Evolutionary conservation across 441 rosid species (phyloP), one percentile per base, ranked within the genome.

Genomic region (Arabidopsis hybrid): DNA sequence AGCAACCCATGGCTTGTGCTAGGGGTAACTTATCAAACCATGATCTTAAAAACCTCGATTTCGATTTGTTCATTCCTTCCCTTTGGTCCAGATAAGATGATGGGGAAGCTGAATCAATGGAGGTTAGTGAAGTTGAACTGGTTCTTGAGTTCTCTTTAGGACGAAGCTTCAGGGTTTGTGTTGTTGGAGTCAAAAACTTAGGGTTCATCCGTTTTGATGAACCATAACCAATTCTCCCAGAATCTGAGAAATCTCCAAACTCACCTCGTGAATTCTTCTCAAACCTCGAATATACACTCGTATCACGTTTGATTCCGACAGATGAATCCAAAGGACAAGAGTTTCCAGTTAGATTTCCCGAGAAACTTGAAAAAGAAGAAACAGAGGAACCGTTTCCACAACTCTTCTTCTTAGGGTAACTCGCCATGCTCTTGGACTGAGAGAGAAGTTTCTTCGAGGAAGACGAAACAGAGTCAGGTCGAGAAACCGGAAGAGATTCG

Each of bases 401-500:
- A 16, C 5, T 8, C 29, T 59, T 74, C 49, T 52, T 58, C 8
- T 5, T 70, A n/a, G 65, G 17, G 53, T 42, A 17, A 47, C 45
- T 39, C 16, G 35, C 34, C 40, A 76, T 71, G 38, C 65, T 79
- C 77, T 77, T 74, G 13, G 79, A 73, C 60, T 38, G 69, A 43
- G 18, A 51, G 13, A 66, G 67, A 32, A 34, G 61, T 18, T 35
- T 75, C 31, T 39, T 59, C 6, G 72, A 46, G 8, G 71, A 36
- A 2, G 42, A 34, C 4, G 79, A 14, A 69, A 60, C 67, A 13
- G 49, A 65, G 36, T 57, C 38, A 60, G 74, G 46, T 38, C 59
- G 62, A 36, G 80, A n/a, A 38, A 11, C 53, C 26, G 89, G 87
- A 70, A 86, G 77, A 47, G 97, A 85, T 53, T 90, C 93, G 71